Evolutionary conservation across 768 basidiomycete species (phyloP).

Genomic region (Auricularia heimuer): DNA sequence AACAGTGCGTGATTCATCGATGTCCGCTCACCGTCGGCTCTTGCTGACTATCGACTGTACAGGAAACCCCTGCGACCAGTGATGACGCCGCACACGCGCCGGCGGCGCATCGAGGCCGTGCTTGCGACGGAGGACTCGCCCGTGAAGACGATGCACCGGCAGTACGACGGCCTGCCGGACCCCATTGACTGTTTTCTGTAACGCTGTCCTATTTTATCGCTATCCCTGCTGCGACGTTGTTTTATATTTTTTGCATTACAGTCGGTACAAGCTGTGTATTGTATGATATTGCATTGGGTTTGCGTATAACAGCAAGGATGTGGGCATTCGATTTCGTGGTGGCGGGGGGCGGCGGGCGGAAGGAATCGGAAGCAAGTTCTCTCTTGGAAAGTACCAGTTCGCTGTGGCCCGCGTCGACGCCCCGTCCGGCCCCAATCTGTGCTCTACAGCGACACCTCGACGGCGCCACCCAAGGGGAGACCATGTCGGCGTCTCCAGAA

Average conservation of each 20-base stretch:
- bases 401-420: background rate
- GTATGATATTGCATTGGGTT: too few species aligned
- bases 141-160: background rate
- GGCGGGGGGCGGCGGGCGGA: too few species aligned
- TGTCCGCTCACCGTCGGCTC: too few species aligned
- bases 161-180: background rate
- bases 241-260: too few species aligned
- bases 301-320: too few species aligned
- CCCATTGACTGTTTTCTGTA: background rate
- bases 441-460: background rate
- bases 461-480: background rate
- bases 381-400: background rate
- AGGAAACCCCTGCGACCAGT: background rate
- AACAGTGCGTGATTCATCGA: too few species aligned
- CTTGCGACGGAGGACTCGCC: background rate
- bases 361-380: too few species aligned
- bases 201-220: background rate
- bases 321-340: too few species aligned
- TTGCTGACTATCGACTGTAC: too few species aligned
- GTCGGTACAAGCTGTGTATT: too few species aligned
- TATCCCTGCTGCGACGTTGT: too few species aligned
- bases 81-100: background rate
- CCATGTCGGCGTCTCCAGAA: background rate
- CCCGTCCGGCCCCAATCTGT: background rate
- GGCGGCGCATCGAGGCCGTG: background rate